Base-by-base conservation (phyloP, 176 grass and related monocot genomes). In the Cymbopogon citratus region DNA sequence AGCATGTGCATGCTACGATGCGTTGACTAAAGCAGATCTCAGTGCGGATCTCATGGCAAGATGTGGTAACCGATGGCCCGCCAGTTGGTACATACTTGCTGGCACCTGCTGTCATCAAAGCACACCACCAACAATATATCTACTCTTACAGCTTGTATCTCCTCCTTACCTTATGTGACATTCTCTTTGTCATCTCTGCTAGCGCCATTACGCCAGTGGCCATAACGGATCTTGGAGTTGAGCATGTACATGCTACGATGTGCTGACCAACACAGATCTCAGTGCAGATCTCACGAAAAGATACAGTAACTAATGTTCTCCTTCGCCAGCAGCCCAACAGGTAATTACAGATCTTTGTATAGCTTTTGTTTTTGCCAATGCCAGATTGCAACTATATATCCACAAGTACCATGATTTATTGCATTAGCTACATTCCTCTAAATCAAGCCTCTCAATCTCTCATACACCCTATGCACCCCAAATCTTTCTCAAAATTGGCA, bases 201-300 rank as follows among this genome's bases (percentile, higher is more conserved):
- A 11, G 7, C 0, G 0, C 0, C 21, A 1, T 40, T 69, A 9
- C 1, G 21, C 19, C 9, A 1, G 5, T 0, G 0, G 15, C 34
- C 3, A 25, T 15, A 7, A 12, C 4, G 9, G 26, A 31, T 64
- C 5, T 29, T 29, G 8, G 39, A 64, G 4, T 7, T 25, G 9
- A 31, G 36, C 4, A n/a, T 44, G 7, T 41, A 11, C 41, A 28
- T 11, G 24, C 38, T 28, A 41, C 1, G 0, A 5, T 13, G 7
- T 23, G 56, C 19, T 61, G 33, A 40, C 10, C 35, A 28, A 62
- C 56, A 28, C 13, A 14, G 1, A 61, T 76, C 23, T 44, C 4
- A 11, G 1, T 49, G 15, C 9, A 3, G 8, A 64, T 44, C 6
- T 21, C 16, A 14, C 15, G 7, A 9, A 0, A 51, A 52, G 71